Evolutionary conservation across 2,329 filamentous ascomycete species (phyloP).

Genomic region (Plectosphaerella cucumerina): DNA sequence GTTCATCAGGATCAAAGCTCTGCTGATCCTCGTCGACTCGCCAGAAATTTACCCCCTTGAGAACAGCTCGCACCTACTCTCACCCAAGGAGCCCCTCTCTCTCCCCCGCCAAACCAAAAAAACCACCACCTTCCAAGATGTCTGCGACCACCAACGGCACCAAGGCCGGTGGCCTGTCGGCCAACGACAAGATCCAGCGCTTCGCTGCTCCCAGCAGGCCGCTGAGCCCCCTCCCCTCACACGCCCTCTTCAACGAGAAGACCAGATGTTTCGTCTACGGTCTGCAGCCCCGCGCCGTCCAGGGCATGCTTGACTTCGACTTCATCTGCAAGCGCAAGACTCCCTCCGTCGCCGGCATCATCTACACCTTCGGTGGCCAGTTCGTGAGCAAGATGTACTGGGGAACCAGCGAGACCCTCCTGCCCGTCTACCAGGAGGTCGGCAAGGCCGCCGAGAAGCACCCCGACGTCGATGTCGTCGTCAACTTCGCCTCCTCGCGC

Average conservation of each 20-base stretch:
- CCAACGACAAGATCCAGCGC: constrained; percentile 98
- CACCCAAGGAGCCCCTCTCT: not conserved
- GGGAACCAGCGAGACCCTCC: constrained; percentile 97
- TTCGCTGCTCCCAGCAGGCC: constrained; percentile 91
- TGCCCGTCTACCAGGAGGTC: constrained; percentile 95
- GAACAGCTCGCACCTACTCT: no score
- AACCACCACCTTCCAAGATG: constrained; percentile 38
- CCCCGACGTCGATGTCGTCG: constrained; percentile 91
- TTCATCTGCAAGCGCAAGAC: constrained; percentile 99
- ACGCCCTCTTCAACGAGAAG: constrained; percentile 98
- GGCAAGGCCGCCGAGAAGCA: constrained; percentile 95
- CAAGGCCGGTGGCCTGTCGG: constrained; percentile 54
- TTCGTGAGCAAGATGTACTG: constrained; percentile 99
- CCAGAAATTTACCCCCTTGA: constrained; percentile 13
- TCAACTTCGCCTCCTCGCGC: constrained; percentile 99
- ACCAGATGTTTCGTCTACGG: constrained; percentile 99
- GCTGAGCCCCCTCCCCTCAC: constrained; percentile 79
- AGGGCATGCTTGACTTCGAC: constrained; percentile 98
- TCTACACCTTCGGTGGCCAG: constrained; percentile 99
- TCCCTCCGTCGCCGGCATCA: constrained; percentile 96
- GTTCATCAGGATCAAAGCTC: not conserved
- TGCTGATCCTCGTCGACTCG: constrained; percentile 1
- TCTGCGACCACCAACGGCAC: constrained; percentile 48
- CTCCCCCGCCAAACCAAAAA: constrained; percentile 2
- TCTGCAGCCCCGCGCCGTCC: constrained; percentile 89